Conservation (phyloP, 2,329 filamentous ascomycete species). For the Apiospora aurea region DNA sequence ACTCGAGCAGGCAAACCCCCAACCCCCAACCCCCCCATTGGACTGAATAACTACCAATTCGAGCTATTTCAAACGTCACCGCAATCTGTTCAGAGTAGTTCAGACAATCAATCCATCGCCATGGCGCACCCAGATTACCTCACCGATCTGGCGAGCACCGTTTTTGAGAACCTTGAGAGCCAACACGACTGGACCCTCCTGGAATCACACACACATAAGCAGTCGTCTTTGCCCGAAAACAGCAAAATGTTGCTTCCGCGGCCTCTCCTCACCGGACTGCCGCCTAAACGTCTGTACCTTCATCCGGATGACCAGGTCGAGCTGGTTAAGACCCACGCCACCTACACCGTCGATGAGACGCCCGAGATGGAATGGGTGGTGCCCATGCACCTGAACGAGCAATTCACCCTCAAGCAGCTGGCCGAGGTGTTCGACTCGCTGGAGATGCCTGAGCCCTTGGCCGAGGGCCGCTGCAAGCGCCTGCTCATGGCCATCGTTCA, state of each 20-base stretch:
- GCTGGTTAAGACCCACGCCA: constrained; percentile 67
- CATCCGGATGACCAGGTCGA: constrained; percentile 85
- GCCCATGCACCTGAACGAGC: constrained; percentile 75
- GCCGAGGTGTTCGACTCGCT: constrained; percentile 74
- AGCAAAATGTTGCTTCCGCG: constrained; percentile 55
- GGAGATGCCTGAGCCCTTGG: constrained; percentile 50
- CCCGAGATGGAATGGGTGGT: constrained; percentile 79
- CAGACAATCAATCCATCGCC: constrained; percentile 12
- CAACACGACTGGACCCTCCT: constrained; percentile 79
- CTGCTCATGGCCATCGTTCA: constrained; percentile 78
- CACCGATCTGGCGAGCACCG: constrained; percentile 60
- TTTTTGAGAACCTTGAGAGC: constrained; percentile 74
- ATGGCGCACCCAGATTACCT: constrained; percentile 38
- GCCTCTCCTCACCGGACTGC: constrained; percentile 74
- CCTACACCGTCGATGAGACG: constrained; percentile 54
- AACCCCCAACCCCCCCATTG: neutral
- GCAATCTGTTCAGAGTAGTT: neutral
- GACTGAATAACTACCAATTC: neutral
- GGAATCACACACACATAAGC: constrained; percentile 54
- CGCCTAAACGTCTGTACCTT: constrained; percentile 75
- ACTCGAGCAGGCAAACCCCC: neutral
- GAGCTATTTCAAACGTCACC: neutral
- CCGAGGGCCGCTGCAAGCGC: constrained; percentile 64
- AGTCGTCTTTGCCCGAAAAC: constrained; percentile 35
- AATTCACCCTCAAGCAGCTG: constrained; percentile 72